Percentiles rank a stretch among this genome's conserved stretches.
phyloP scores from a whole-genome alignment of 2,329 filamentous ascomycete genomes.

The Colletotrichum incanum region DNA sequence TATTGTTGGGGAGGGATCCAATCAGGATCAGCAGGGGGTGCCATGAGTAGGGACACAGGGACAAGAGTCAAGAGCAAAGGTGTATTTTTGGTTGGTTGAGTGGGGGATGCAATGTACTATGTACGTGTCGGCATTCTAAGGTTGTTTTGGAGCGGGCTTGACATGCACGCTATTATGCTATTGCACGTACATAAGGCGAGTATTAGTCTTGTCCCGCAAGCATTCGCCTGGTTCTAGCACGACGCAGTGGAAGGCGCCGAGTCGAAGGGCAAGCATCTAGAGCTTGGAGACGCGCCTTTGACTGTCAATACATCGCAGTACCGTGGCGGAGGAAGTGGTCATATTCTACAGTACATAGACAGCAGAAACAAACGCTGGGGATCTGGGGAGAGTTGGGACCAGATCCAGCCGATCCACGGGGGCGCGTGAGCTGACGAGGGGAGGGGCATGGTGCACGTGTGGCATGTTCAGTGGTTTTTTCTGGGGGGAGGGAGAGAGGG shows the following conservation, averaged over 20 bases:
- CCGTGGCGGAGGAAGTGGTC: neutral
- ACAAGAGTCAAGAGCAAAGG: neutral
- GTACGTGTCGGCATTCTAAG: slow-evolving; percentile 32
- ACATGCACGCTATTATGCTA: slow-evolving; percentile 29
- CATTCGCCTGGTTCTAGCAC: slow-evolving; percentile 1
- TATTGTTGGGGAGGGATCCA: slow-evolving; percentile 42
- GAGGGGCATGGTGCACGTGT: slow-evolving; percentile 35
- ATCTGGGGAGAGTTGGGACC: slow-evolving; percentile 1
- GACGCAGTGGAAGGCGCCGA: neutral
- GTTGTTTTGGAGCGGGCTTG: neutral
- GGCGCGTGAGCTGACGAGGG: slow-evolving; percentile 41
- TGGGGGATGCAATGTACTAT: slow-evolving; percentile 21
- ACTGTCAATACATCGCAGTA: neutral
- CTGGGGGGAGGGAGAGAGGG: too few relatives aligned
- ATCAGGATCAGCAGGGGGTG: slow-evolving; percentile 37
- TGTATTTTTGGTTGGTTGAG: slow-evolving; percentile 28
- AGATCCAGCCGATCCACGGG: slow-evolving; percentile 27
- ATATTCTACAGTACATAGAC: neutral
- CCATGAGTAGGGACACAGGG: too few relatives aligned
- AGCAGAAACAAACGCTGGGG: neutral
- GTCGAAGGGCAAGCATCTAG: neutral
- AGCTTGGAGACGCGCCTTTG: neutral
- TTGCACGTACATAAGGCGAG: slow-evolving; percentile 13
- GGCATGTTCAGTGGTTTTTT: slow-evolving; percentile 1
- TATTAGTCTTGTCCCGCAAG: neutral